Base-by-base conservation (phyloP, 2,329 filamentous ascomycete genomes). In the Bipolaris oryzae region DNA sequence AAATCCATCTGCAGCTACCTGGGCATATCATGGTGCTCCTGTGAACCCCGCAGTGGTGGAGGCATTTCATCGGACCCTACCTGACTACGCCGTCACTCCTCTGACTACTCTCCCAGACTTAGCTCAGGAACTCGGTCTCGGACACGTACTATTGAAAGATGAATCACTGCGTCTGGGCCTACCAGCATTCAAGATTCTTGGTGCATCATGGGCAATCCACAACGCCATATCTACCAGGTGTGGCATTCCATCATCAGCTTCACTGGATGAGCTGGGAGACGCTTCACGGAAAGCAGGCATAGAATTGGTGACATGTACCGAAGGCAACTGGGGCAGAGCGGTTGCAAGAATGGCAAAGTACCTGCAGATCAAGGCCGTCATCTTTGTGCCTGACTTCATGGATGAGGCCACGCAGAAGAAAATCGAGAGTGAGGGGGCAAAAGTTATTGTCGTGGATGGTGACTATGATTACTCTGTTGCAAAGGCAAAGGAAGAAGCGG, bases 151-250 rank as follows among this genome's bases (percentile, higher is more conserved):
- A 35, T 68, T 92, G 61, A 94, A 94, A 69, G 85, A 92, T 65
- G 90, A 94, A 72, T 86, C 84, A 25, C 79, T 76, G 50, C 83
- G 90, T 5, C 85, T 91, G 35, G 87, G 87, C 0, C 79, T 93
- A 1, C 88, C 89, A 0, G 84, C 89, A 0, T 94, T 93, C 80
- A 95, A 95, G 74, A 90, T 93, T 42, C 82, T 93, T 0, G 91
- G 90, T 18, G 90, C 90, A 1, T 90, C 88, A 0, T 94, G 89
- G 89, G 89, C 85, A 0, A 81, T 84, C 3, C 88, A 85, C 64
- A 82, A 84, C 6, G 84, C 87, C 13, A 68, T 91, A 6, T 70
- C 77, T 0, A 68, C 76, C 1, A 72, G 76, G 7, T 73, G 87
- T 0, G 72, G 69, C 1, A 73, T 86, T 0, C 72, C 80, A 0